Base-by-base conservation (phyloP, 192 early-diverging fungal species). In the Thamnidium elegans region DNA sequence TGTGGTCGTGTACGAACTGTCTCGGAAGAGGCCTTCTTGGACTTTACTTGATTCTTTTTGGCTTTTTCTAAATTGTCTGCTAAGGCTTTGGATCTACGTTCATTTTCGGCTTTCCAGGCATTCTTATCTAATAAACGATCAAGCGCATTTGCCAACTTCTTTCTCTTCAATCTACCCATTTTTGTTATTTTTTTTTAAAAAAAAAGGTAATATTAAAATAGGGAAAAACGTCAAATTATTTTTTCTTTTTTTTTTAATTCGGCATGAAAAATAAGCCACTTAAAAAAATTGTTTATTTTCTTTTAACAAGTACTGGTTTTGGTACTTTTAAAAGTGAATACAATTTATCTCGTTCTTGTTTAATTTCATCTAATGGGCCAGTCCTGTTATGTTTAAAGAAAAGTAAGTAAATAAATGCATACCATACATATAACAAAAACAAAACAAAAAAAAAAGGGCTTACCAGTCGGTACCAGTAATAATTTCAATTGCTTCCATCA, bases 391-490 rank as follows among this genome's bases (percentile, higher is more conserved):
- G 1, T 26, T 2, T 17, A 51, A 19, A 26, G 9, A 39, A 46
- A 8, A 48, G 30, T 61, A 34, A 50, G 23, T n/a, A 26, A 65
- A 52, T n/a, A 54, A 8, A 26, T 26, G 3, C 3, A n/a, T n/a
- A n/a, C n/a, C n/a, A n/a, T n/a, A n/a, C 26, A 26, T 26, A 26
- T 26, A 26, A 26, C 26, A 26, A 26, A 26, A 26, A 26, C 1
- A 3, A 26, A 26, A 26, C 3, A 26, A 26, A 26, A 26, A 26
- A 26, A 26, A 26, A 26, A n/a, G n/a, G 26, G 26, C 26, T 26
- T 26, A 88, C 90, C 90, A 92, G 56, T 92, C 83, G 7, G 86
- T 88, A 21, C 66, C 78, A 13, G 83, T 67, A 10, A 92, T 59
- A 21, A 91, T 66, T 31, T 88, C 82, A 45, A 89, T 89, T 17